phyloP scores from a whole-genome alignment of 106 monocot species.

The Dioscorea zingiberensis region DNA sequence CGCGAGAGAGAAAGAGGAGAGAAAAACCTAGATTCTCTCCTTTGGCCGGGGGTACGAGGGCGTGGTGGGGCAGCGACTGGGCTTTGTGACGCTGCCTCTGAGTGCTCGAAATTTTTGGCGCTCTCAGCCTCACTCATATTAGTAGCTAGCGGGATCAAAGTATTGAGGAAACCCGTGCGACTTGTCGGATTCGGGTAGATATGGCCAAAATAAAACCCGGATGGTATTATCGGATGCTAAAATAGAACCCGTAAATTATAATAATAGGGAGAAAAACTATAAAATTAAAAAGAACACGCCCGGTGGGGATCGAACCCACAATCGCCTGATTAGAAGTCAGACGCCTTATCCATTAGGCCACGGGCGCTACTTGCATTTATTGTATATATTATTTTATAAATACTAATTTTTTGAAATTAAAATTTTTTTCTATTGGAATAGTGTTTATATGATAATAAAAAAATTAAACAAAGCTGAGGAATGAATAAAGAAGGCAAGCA shows the following conservation, averaged over 20 bases:
- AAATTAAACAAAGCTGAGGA: too few species aligned
- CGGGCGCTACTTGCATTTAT: constrained; percentile 36
- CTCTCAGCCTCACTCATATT: too few species aligned
- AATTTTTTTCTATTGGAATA: too few species aligned
- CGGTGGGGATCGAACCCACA: constrained; percentile 99
- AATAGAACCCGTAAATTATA: too few species aligned
- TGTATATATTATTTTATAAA: too few species aligned
- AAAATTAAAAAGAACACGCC: constrained; percentile 26
- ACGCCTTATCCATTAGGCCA: constrained; percentile 99
- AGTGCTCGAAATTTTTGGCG: not conserved
- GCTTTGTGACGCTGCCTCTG: not conserved
- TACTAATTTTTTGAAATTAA: too few species aligned
- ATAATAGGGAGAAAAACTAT: not conserved
- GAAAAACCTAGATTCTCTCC: not conserved
- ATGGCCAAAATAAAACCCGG: too few species aligned
- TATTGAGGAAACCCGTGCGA: too few species aligned
- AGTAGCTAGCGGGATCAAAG: not conserved
- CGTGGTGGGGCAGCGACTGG: not conserved
- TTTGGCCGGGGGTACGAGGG: not conserved
- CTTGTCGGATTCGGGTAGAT: too few species aligned
- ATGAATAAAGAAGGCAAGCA: too few species aligned
- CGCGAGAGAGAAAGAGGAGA: not conserved
- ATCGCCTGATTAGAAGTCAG: constrained; percentile 99
- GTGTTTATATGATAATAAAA: too few species aligned
- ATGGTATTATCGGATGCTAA: too few species aligned